Evolutionary conservation across 2,329 filamentous ascomycete genomes (phyloP), one percentile per base, ranked within the genome.

Genomic region (Sphaceloma murrayae): DNA sequence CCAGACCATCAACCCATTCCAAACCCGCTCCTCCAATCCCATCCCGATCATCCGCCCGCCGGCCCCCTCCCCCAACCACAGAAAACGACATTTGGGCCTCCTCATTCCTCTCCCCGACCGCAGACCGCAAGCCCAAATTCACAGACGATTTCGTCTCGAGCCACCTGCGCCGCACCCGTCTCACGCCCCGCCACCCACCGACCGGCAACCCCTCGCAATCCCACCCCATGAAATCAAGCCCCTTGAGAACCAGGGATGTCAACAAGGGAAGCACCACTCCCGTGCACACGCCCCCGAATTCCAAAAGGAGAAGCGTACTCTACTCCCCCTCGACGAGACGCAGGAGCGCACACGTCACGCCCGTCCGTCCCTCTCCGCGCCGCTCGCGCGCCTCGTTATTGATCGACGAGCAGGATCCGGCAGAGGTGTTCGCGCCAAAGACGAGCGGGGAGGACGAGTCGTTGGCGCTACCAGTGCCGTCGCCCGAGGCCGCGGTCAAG

Each of bases 11-110:
- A 19, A 10, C 36, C 22, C 13, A 16, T 14, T 2, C 36, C 18
- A 13, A 7, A 2, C 9, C 36, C 9, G 36, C 24, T 11, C 36
- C 36, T 11, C 14, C 36, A 9, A 40, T 40, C 13, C 36, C 36
- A 13, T 19, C 27, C 11, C 24, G 36, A 3, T 40, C 36, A 5
- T 26, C 36, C 7, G 16, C 24, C 17, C 36, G 36, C 13, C 24
- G 36, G 26, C 36, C 36, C n/a, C 36, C 36, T 13, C 13, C 36
- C 10, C 36, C 36, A 5, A 40, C 36, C 5, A 40, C 36, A 3
- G 36, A 40, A 13, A 40, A 40, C 6, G 36, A 40, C 36, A 40
- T 40, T 17, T 40, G 36, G 36, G 36, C 36, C 8, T 24, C 36
- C 14, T 29, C 36, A 9, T 13, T 40, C 19, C 13, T 40, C 16